These are phyloP conservation scores for Gossypium lobatum DNA, from an alignment of 441 rosid genomes.

Conservation along the genomic window DNA sequence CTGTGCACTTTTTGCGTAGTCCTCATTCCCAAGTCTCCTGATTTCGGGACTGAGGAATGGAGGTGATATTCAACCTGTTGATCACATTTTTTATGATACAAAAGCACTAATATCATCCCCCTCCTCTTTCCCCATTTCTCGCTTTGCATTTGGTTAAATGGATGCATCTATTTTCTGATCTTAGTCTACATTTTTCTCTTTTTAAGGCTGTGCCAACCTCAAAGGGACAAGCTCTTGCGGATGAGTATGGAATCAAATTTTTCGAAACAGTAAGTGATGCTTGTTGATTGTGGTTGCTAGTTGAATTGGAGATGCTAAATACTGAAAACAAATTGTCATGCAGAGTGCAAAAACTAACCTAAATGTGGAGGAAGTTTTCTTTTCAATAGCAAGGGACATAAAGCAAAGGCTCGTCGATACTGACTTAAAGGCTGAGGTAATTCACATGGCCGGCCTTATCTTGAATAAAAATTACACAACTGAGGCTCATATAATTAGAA, in stretches of 20 bases:
- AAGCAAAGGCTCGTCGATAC: constrained; percentile 72
- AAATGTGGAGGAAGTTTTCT: constrained; percentile 77
- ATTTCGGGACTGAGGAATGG: background rate
- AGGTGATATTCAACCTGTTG: background rate
- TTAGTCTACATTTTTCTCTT: background rate
- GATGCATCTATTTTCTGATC: constrained; percentile 7
- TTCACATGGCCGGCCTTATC: constrained; percentile 4
- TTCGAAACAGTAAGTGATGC: constrained; percentile 68
- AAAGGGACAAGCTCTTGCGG: constrained; percentile 80
- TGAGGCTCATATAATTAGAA: background rate
- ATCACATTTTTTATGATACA: background rate
- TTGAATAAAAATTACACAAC: background rate
- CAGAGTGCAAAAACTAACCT: constrained; percentile 83
- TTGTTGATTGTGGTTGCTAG: background rate
- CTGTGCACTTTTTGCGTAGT: background rate
- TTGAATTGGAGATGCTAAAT: background rate
- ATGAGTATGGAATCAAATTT: constrained; percentile 77
- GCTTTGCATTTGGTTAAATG: background rate
- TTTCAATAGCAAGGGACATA: constrained; percentile 72
- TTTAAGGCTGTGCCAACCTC: constrained; percentile 61
- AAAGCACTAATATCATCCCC: background rate
- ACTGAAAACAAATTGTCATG: constrained; percentile 15
- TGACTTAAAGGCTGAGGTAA: constrained; percentile 63
- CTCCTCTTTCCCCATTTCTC: background rate
- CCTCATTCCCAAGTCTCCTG: background rate